phyloP scores from a whole-genome alignment of 257 asterid species.

The Jacaranda copaia region DNA sequence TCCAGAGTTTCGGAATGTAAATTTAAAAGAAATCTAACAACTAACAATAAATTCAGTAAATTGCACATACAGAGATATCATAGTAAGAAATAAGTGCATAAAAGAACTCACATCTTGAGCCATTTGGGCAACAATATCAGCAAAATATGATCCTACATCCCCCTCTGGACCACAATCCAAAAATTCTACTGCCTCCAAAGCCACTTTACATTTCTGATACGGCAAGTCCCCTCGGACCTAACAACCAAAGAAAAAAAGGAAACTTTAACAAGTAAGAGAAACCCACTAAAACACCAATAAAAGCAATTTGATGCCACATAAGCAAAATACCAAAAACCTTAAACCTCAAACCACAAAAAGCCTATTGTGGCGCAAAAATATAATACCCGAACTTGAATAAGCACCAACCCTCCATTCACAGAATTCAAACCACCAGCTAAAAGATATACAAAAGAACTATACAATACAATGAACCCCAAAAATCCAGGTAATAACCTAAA shows the following conservation, averaged over 20 bases:
- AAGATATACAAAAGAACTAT: not conserved
- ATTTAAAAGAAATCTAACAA: not conserved
- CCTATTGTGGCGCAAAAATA: not conserved
- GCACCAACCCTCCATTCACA: conserved; percentile 7
- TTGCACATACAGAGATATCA: not conserved
- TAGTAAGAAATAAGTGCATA: conserved; percentile 9
- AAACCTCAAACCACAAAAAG: conserved; percentile 10
- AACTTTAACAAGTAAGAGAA: not conserved
- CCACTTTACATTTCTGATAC: conserved; percentile 82
- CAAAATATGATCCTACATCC: conserved; percentile 91
- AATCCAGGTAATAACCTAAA: not conserved
- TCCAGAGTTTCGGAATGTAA: not conserved
- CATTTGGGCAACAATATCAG: conserved; percentile 92
- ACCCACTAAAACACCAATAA: not conserved
- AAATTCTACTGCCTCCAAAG: conserved; percentile 90
- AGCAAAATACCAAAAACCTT: not conserved
- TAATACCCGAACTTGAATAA: not conserved
- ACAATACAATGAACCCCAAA: conserved; percentile 2
- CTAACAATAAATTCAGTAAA: not conserved
- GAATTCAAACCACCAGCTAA: conserved; percentile 1
- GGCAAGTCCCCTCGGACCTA: conserved; percentile 97
- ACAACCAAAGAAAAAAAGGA: conserved; percentile 24
- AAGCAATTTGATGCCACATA: not conserved
- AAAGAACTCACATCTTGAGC: conserved; percentile 88
- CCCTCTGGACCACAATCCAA: conserved; percentile 69